Conservation (phyloP, 2,329 filamentous ascomycete genomes). For the Pyrenophora seminiperda region DNA sequence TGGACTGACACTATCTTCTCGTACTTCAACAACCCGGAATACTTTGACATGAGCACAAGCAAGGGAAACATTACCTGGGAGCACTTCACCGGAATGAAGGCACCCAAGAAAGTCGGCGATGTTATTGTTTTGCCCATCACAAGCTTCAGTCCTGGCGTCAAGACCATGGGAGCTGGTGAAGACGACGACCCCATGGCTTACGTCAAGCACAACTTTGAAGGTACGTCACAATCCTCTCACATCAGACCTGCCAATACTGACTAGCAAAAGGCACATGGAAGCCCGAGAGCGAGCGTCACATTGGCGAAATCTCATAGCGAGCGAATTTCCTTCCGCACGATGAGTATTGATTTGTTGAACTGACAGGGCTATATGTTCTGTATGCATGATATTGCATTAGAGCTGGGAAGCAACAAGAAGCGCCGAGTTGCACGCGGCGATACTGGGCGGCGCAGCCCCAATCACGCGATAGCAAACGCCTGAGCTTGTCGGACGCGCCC, state of each 20-base stretch:
- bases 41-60: slow-evolving; percentile 78
- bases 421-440: no score
- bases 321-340: no score
- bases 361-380: no score
- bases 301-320: slow-evolving; percentile 41
- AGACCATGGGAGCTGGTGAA: slow-evolving; percentile 89
- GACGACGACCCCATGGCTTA: slow-evolving; percentile 94
- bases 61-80: slow-evolving; percentile 78
- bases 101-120: slow-evolving; percentile 86
- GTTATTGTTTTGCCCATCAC: slow-evolving; percentile 94
- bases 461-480: no score
- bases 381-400: no score
- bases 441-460: no score
- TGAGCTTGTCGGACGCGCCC: no score
- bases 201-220: slow-evolving; percentile 96
- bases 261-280: slow-evolving; percentile 43
- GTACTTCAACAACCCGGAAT: slow-evolving; percentile 90
- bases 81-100: slow-evolving; percentile 87
- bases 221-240: slow-evolving; percentile 58
- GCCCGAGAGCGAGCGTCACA: slow-evolving; percentile 42
- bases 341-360: no score
- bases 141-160: slow-evolving; percentile 92
- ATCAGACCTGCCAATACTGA: slow-evolving; percentile 27
- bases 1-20: slow-evolving; percentile 94
- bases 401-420: no score